Conservation (phyloP, 306 rosid species). For the Medicago ruthenica region DNA sequence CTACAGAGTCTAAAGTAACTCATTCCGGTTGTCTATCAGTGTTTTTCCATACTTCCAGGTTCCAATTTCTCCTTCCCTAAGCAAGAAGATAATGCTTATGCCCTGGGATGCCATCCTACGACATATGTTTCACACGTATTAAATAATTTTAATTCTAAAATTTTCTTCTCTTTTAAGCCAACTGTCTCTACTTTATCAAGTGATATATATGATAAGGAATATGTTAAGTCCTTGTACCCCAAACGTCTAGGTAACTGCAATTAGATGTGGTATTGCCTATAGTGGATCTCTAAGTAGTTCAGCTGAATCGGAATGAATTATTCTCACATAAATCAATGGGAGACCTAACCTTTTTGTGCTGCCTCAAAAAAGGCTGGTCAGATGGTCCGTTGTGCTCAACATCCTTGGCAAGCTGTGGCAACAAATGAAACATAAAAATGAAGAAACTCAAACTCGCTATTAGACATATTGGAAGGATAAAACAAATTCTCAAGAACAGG, state of each 20-base stretch:
- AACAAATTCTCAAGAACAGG: conserved; percentile 20
- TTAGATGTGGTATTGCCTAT: not conserved
- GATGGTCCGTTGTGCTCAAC: conserved; percentile 51
- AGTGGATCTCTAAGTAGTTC: conserved; percentile 15
- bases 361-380: conserved; percentile 60
- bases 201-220: not conserved
- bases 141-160: conserved; percentile 24
- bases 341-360: conserved; percentile 74
- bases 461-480: not conserved
- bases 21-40: not conserved
- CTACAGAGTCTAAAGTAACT: conserved; percentile 16
- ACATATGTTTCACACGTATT: conserved; percentile 22
- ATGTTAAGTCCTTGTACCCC: conserved; percentile 2
- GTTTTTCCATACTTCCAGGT: not conserved
- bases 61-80: conserved; percentile 27
- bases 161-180: conserved; percentile 17
- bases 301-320: conserved; percentile 7
- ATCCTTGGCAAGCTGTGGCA: conserved; percentile 57
- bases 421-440: conserved; percentile 43
- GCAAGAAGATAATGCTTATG: conserved; percentile 6
- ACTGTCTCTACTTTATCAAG: not conserved
- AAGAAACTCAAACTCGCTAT: conserved; percentile 34
- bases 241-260: conserved; percentile 10
- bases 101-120: conserved; percentile 18
- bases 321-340: conserved; percentile 28